These are phyloP conservation scores for Gossypium bickii DNA, from an alignment of 345 rosid genomes.

Conservation along the genomic window DNA sequence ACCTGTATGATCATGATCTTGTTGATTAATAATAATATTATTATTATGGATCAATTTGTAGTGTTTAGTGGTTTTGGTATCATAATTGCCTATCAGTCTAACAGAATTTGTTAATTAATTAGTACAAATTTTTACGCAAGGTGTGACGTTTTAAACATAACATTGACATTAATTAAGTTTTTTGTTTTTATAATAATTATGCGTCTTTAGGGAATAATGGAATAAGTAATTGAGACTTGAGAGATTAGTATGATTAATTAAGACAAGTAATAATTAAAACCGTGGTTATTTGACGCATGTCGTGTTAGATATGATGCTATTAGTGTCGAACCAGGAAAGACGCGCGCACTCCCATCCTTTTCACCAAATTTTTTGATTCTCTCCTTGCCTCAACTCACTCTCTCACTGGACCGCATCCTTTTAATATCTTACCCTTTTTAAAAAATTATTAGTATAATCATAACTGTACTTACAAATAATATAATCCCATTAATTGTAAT, in stretches of 20 bases:
- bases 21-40: not conserved
- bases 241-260: not conserved
- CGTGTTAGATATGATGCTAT: not conserved
- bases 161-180: not conserved
- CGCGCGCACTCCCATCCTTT: not conserved
- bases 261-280: not conserved
- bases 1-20: not conserved
- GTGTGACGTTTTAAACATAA: slow-evolving; percentile 11
- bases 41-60: not conserved
- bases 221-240: not conserved
- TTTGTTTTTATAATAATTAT: not conserved
- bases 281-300: not conserved
- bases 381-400: not conserved
- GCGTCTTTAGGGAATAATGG: not conserved
- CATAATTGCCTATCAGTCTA: not conserved
- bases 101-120: not conserved
- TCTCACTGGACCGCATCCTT: not conserved
- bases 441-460: too few relatives aligned
- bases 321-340: slow-evolving; percentile 5
- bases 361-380: not conserved
- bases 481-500: too few relatives aligned
- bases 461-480: too few relatives aligned
- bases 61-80: not conserved
- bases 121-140: not conserved
- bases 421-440: not conserved